phyloP scores from a whole-genome alignment of 164 flowering plant species.

The Nymphaea thermarum region DNA sequence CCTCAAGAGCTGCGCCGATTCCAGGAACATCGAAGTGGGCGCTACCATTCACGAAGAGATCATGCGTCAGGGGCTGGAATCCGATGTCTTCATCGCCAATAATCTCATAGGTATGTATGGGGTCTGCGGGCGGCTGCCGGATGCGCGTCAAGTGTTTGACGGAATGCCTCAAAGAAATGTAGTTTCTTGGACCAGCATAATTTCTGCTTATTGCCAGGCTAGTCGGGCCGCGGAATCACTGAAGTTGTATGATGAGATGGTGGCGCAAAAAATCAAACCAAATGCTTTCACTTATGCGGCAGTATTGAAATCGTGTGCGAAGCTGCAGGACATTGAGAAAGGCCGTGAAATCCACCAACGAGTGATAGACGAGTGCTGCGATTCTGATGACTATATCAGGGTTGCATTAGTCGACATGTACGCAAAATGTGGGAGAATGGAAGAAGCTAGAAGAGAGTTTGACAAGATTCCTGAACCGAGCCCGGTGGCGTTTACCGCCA shows the following conservation, averaged over 20 bases:
- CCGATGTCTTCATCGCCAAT: neutral
- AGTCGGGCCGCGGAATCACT: conserved; percentile 23
- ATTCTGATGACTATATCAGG: conserved; percentile 7
- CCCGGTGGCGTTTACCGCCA: neutral
- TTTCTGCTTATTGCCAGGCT: conserved; percentile 27
- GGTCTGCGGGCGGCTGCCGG: conserved; percentile 24
- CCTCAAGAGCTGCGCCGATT: neutral
- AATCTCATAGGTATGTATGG: conserved; percentile 19
- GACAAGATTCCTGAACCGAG: neutral
- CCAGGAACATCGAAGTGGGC: neutral
- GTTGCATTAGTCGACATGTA: conserved; percentile 41
- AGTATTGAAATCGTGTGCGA: conserved; percentile 10
- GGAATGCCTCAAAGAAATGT: conserved; percentile 23
- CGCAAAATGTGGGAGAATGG: conserved; percentile 26
- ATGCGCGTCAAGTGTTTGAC: conserved; percentile 22
- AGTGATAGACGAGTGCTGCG: conserved; percentile 3
- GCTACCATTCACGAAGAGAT: neutral
- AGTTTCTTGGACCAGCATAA: conserved; percentile 49
- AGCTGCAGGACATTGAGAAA: conserved; percentile 5
- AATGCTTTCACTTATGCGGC: conserved; percentile 12
- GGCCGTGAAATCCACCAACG: conserved; percentile 11
- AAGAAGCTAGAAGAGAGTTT: neutral
- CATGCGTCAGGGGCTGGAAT: neutral
- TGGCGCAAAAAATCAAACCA: conserved; percentile 2
- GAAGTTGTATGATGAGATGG: conserved; percentile 6